phyloP scores from a whole-genome alignment of 108 stramenopile species.

The Asterionellopsis glacialis region DNA sequence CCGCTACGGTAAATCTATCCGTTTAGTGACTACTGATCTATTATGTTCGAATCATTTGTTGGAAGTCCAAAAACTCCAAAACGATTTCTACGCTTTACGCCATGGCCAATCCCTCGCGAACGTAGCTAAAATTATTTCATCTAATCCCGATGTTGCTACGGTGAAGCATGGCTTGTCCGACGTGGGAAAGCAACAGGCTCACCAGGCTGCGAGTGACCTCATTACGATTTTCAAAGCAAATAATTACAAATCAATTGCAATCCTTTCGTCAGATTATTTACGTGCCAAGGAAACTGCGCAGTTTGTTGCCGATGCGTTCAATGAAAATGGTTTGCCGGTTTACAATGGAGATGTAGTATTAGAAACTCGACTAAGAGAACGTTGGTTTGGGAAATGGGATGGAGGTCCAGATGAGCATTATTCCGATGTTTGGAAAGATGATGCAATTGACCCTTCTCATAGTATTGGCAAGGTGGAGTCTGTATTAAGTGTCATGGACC shows the following conservation, averaged over 20 bases:
- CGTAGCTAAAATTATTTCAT: constrained; percentile 72
- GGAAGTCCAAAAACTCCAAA: constrained; percentile 6
- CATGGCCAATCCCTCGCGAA: constrained; percentile 89
- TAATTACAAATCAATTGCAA: constrained; percentile 31
- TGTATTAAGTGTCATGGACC: constrained; percentile 62
- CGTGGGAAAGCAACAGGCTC: constrained; percentile 64
- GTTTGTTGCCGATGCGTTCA: constrained; percentile 20
- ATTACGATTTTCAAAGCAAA: constrained; percentile 17
- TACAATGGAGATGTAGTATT: constrained; percentile 32
- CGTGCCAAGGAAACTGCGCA: constrained; percentile 73
- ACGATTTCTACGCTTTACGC: constrained; percentile 63
- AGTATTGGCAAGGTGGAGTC: constrained; percentile 66
- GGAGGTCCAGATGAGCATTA: constrained; percentile 55
- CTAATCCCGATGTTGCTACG: constrained; percentile 62
- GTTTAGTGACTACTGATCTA: too few species aligned
- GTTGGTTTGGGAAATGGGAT: constrained; percentile 77
- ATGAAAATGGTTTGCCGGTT: constrained; percentile 16
- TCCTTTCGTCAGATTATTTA: constrained; percentile 43
- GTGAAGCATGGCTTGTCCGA: constrained; percentile 62
- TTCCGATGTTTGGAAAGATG: constrained; percentile 77
- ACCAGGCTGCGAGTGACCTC: constrained; percentile 46
- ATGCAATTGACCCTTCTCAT: constrained; percentile 54
- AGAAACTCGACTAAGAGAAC: constrained; percentile 71
- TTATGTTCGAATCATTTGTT: neutral
- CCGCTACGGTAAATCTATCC: too few species aligned